Evolutionary conservation across 495 filamentous ascomycete genomes (phyloP), one percentile per base, ranked within the genome.

Genomic region (Xylaria palmicola): DNA sequence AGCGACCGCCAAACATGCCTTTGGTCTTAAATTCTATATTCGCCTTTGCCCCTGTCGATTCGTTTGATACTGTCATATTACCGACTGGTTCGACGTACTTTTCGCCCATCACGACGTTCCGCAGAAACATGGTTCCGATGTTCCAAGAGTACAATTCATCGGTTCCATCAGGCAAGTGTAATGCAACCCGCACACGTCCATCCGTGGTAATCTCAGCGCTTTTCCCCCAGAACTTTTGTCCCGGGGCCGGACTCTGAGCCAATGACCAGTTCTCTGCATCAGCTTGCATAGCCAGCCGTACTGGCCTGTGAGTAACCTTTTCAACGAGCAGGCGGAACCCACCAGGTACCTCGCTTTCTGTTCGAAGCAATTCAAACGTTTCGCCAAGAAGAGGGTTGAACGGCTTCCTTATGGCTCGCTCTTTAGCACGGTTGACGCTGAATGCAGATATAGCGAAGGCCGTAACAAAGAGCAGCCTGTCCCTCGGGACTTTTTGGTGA

Each of bases 161-260:
- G 0, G 74, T 84, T 12, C 79, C 78, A 66, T 92, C 89, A n/a
- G 78, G 61, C 17, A 82, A 70, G 27, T 75, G 73, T 24, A 96
- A 74, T 36, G 79, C 82, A 34, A 98, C 77, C 20, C 92, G 84
- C 9, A 89, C 86, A 20, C 91, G 88, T 10, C 94, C 94, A 43
- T 96, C 93, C 0, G 92, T 98, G 47, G 86, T 91, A 60, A 98
- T 83, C 74, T 98, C 94, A 17, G 90, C 90, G 56, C 87, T 91
- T 75, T 98, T 98, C 45, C 94, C 94, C 94, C 94, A 98, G 79
- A 98, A 98, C 65, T 98, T 97, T 69, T 98, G 94, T 8, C 86
- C 87, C 3, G 94, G 94, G 66, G 88, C 86, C 0, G 94, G 91
- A 6, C 88, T 88, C 70, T 98, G 94, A 5, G 89, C 79, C 58